Conservation (phyloP, 192 early-diverging fungal genomes). For the Dispira parvispora region DNA sequence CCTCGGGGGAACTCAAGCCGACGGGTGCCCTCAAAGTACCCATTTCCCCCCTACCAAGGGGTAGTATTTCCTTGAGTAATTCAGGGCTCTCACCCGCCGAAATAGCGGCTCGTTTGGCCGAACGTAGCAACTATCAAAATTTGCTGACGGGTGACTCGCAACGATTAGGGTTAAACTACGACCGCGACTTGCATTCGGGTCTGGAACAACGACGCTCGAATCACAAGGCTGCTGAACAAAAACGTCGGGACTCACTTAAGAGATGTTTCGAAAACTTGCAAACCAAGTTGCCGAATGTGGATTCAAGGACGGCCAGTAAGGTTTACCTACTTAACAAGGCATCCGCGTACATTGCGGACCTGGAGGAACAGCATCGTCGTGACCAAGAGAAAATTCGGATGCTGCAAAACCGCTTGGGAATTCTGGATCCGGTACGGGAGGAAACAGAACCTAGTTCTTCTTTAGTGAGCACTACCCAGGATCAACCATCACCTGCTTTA, state of each 20-base stretch:
- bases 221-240: slow-evolving; percentile 95
- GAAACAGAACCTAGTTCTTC: background rate
- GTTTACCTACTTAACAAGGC: slow-evolving; percentile 61
- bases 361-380: slow-evolving; percentile 11
- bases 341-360: slow-evolving; percentile 34
- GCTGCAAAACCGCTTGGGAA: background rate
- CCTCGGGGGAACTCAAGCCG: slow-evolving; percentile 15
- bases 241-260: slow-evolving; percentile 84
- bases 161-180: slow-evolving; percentile 59
- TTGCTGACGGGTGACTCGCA: slow-evolving; percentile 74
- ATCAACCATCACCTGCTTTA: too few relatives aligned
- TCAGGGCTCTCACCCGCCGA: slow-evolving; percentile 13
- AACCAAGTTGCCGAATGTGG: slow-evolving; percentile 46
- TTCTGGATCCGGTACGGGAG: background rate
- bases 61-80: background rate
- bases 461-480: too few relatives aligned
- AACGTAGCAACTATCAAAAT: slow-evolving; percentile 74
- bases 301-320: slow-evolving; percentile 76
- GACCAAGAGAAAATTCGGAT: background rate
- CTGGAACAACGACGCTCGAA: slow-evolving; percentile 69
- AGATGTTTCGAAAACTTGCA: slow-evolving; percentile 71
- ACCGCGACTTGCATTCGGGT: slow-evolving; percentile 54
- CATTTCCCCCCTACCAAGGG: slow-evolving; percentile 7
- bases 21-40: slow-evolving; percentile 14
- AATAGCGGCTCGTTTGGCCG: slow-evolving; percentile 31